Evolutionary conservation across 129 eudicot species (phyloP).

Genomic region (Flaveria trinervia): DNA sequence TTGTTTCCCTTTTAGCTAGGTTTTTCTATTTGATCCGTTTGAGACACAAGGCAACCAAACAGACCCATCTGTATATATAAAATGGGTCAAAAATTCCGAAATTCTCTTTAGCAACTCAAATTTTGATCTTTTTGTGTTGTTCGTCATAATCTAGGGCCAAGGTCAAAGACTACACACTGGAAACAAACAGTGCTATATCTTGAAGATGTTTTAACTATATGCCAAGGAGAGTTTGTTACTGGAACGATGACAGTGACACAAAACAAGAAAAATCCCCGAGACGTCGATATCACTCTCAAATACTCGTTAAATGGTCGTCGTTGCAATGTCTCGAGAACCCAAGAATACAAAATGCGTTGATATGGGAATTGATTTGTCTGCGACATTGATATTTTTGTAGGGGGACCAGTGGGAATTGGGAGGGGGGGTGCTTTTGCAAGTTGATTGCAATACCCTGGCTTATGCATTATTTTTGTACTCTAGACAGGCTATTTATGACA

Average conservation of each 20-base stretch:
- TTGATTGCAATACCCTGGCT: neutral
- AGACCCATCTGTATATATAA: too few relatives aligned
- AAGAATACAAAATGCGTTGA: constrained; percentile 70
- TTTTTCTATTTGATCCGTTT: neutral
- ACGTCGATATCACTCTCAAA: constrained; percentile 70
- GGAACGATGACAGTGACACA: constrained; percentile 82
- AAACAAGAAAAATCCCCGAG: constrained; percentile 98
- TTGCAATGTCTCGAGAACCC: constrained; percentile 70
- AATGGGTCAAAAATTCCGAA: neutral
- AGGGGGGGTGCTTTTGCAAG: neutral
- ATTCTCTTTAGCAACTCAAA: neutral
- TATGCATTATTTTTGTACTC: constrained; percentile 31
- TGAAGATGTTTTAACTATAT: constrained; percentile 81
- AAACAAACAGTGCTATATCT: constrained; percentile 93
- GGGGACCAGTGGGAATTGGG: too few relatives aligned
- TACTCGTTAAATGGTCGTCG: constrained; percentile 74
- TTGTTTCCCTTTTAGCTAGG: neutral
- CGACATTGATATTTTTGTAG: neutral
- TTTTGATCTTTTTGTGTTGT: neutral
- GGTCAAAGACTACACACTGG: constrained; percentile 90
- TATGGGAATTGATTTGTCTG: neutral
- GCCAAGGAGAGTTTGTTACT: constrained; percentile 73
- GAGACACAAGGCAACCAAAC: neutral
- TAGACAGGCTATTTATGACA: constrained; percentile 10
- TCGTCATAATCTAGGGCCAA: constrained; percentile 64